phyloP scores from a whole-genome alignment of 2,329 filamentous ascomycete species.

The Alternaria postmessia region DNA sequence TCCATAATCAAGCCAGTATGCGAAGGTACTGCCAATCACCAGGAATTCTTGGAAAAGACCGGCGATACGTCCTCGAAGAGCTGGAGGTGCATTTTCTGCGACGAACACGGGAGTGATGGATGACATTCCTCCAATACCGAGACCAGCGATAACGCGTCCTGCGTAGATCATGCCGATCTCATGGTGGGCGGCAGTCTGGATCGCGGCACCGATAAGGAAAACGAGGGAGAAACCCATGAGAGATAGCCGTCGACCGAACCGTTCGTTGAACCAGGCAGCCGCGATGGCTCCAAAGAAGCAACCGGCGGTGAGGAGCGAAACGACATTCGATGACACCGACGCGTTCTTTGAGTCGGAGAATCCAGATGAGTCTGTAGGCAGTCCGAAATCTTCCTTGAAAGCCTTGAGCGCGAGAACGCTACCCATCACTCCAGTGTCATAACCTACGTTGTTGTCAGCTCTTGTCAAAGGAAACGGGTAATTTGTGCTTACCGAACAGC shows the following conservation, averaged over 20 bases:
- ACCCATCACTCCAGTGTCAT: constrained; percentile 18
- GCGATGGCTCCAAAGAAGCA: constrained; percentile 20
- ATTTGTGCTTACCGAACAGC: constrained; percentile 7
- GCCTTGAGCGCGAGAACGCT: constrained; percentile 17
- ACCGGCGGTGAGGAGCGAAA: constrained; percentile 15
- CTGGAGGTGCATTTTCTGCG: constrained; percentile 62
- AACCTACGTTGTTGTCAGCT: constrained; percentile 7
- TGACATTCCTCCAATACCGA: constrained; percentile 62
- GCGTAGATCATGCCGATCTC: constrained; percentile 16
- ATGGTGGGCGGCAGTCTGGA: constrained; percentile 17
- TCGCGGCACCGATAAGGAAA: constrained; percentile 14
- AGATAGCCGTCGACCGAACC: constrained; percentile 13
- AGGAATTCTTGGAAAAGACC: constrained; percentile 59
- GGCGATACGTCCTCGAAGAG: constrained; percentile 66
- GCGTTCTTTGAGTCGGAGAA: constrained; percentile 15
- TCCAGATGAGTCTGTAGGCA: constrained; percentile 14
- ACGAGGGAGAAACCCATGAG: constrained; percentile 13
- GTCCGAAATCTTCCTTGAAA: constrained; percentile 17
- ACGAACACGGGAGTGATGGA: constrained; percentile 61
- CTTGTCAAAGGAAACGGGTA: background rate
- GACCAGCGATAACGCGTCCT: constrained; percentile 59
- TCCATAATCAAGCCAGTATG: constrained; percentile 55
- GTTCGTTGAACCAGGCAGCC: constrained; percentile 16
- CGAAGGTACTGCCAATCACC: constrained; percentile 52
- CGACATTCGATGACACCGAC: constrained; percentile 12